Evolutionary conservation across 148 eudicot genomes (phyloP).

Genomic region (Nepenthes mirabilis): DNA sequence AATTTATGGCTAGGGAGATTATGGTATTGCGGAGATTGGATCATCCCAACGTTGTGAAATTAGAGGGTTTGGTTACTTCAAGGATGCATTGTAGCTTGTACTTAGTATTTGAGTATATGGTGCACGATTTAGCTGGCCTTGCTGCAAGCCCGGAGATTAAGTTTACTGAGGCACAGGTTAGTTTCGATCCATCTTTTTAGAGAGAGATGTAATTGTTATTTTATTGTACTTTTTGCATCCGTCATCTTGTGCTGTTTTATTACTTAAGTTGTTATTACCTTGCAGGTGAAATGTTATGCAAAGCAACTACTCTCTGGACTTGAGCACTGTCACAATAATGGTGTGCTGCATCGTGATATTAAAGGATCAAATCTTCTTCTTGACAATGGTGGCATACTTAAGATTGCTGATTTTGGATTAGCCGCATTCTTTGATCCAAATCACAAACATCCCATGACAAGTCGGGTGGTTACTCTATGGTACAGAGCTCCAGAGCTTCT

Average conservation of each 20-base stretch:
- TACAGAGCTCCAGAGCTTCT: slow-evolving; percentile 10
- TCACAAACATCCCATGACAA: slow-evolving; percentile 8
- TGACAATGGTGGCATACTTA: slow-evolving; percentile 3
- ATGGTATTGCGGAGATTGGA: slow-evolving; percentile 64
- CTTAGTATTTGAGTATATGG: slow-evolving; percentile 84
- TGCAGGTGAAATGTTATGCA: slow-evolving; percentile 9
- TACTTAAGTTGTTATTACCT: not conserved
- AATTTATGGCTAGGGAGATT: slow-evolving; percentile 88
- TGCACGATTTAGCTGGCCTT: slow-evolving; percentile 88
- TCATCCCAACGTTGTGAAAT: slow-evolving; percentile 77
- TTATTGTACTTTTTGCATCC: not conserved
- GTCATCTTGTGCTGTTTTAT: not conserved
- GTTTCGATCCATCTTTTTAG: slow-evolving; percentile 6
- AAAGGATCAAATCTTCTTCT: slow-evolving; percentile 5
- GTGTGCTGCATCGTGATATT: slow-evolving; percentile 10
- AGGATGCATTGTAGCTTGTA: slow-evolving; percentile 89
- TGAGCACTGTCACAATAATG: slow-evolving; percentile 8
- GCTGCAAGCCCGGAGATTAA: slow-evolving; percentile 78
- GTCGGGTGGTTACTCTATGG: slow-evolving; percentile 10
- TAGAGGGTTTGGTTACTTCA: slow-evolving; percentile 86
- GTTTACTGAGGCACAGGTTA: slow-evolving; percentile 78
- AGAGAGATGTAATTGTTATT: not conserved
- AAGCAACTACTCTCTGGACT: slow-evolving; percentile 7
- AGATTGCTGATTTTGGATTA: slow-evolving; percentile 10
- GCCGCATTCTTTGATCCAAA: slow-evolving; percentile 7